Base-by-base conservation (phyloP, 805 yeast genomes). In the Candida schatavii region DNA sequence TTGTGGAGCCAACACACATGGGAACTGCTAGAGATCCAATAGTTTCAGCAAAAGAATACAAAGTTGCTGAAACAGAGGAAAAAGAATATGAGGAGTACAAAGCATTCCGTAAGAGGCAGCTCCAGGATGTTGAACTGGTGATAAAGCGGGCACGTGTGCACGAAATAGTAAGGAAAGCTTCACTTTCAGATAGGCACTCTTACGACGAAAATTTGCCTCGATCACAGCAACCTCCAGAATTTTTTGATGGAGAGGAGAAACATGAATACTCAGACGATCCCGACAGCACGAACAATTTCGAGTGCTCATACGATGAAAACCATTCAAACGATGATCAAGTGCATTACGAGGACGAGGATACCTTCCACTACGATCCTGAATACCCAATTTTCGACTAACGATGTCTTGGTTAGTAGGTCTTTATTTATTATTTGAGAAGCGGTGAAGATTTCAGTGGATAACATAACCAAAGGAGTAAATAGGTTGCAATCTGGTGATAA, bases 1-100 rank as follows among this genome's bases (percentile, higher is more conserved):
- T 88, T 50, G 63, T 85, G 36, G 76, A 68, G 11, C 78, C 77
- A 1, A 54, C 68, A 5, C 87, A 83, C 56, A 60, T 83, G 19
- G 90, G 90, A 2, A 46, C 41, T 13, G 40, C 15, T 0, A 41
- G 37, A 17, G 66, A 61, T 40, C 47, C 49, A 2, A 45, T 44
- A 5, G 56, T 57, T 7, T 32, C 37, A n/a, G 44, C 30, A 2
- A 39, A 37, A 5, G 52, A 39, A 4, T 52, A 51, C 20, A 35
- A 43, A 28, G 29, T 42, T 20, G 52, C 48, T 1, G 40, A 43
- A 22, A 14, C 39, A 25, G 55, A 49, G 14, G 55, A 48, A 14
- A 42, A 46, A 11, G 51, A 48, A n/a, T 60, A 60, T 42, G 17
- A 39, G n/a, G 34, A 43, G 10, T 59, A 56, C 35, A 47, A 45